Conservation (phyloP, 257 asterid species). For the Solanum habrochaites region DNA sequence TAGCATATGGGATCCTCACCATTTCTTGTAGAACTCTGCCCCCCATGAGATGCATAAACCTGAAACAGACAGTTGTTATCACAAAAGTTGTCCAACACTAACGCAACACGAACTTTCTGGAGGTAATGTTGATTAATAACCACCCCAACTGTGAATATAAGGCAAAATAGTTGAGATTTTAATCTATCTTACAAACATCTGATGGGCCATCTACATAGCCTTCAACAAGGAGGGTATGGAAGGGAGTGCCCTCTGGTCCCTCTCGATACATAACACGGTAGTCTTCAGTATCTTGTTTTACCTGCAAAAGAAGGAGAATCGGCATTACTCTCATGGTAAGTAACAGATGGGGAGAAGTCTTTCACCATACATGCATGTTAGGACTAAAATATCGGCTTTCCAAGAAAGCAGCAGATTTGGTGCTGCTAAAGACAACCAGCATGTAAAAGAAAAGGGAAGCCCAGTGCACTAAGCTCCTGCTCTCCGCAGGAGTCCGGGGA, state of each 20-base stretch:
- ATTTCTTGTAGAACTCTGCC: constrained; percentile 52
- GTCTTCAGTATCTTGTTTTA: constrained; percentile 81
- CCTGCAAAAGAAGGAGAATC: constrained; percentile 21
- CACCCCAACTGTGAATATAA: neutral
- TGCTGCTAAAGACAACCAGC: neutral
- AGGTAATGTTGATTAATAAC: neutral
- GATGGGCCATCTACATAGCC: constrained; percentile 88
- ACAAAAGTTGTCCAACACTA: neutral
- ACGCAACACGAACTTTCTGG: neutral
- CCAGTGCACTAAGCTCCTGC: neutral
- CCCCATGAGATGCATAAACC: constrained; percentile 84
- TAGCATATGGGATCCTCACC: constrained; percentile 21
- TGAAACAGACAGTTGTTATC: constrained; percentile 8
- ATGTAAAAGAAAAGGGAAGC: neutral
- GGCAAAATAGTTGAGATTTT: neutral
- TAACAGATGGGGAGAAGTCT: neutral
- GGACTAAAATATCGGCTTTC: neutral
- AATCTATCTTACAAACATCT: constrained; percentile 74
- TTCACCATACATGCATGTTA: neutral
- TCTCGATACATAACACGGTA: constrained; percentile 86
- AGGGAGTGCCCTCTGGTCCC: constrained; percentile 87
- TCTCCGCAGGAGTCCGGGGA: neutral
- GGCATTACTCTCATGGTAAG: neutral
- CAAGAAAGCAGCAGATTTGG: neutral
- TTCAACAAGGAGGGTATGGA: constrained; percentile 73